Base-by-base conservation (phyloP, 129 eudicot species). In the Sambucus nigra region DNA sequence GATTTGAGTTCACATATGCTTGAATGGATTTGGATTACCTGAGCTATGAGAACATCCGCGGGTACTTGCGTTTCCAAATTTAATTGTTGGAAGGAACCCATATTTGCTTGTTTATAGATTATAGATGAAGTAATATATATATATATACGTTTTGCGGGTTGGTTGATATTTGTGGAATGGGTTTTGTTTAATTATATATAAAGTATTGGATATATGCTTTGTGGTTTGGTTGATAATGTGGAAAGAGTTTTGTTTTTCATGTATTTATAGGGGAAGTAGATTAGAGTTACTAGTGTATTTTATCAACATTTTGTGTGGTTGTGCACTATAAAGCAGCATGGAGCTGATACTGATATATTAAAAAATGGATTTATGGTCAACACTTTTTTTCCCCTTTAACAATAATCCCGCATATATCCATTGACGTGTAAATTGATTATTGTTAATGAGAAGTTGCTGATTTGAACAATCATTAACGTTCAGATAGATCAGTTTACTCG, bases 71-170 rank as follows among this genome's bases (percentile, higher is more conserved):
- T 24, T 62, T 62, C 58, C 2, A 62, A 39, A 26, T 20, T 10
- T 38, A 59, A n/a, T 27, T 35, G n/a, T 16, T 51, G 59, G 19
- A 33, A 25, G 68, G 59, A 51, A 51, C 59, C 59, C 68, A 63
- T 63, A n/a, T n/a, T 13, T 22, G 12, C 38, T n/a, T n/a, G n/a
- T n/a, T n/a, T n/a, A n/a, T n/a, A n/a, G n/a, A n/a, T n/a, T n/a
- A n/a, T n/a, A n/a, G n/a, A n/a, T n/a, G n/a, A n/a, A n/a, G n/a
- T n/a, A n/a, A n/a, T n/a, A n/a, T n/a, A n/a, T n/a, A n/a, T n/a
- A n/a, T n/a, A n/a, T n/a, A n/a, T n/a, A n/a, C n/a, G n/a, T n/a
- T n/a, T n/a, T n/a, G n/a, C n/a, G n/a, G n/a, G n/a, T n/a, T n/a
- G n/a, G n/a, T n/a, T n/a, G n/a, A n/a, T n/a, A n/a, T n/a, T n/a